These are phyloP conservation scores for Emydomyces testavorans DNA, from an alignment of 2,329 filamentous ascomycete species.

Conservation along the genomic window DNA sequence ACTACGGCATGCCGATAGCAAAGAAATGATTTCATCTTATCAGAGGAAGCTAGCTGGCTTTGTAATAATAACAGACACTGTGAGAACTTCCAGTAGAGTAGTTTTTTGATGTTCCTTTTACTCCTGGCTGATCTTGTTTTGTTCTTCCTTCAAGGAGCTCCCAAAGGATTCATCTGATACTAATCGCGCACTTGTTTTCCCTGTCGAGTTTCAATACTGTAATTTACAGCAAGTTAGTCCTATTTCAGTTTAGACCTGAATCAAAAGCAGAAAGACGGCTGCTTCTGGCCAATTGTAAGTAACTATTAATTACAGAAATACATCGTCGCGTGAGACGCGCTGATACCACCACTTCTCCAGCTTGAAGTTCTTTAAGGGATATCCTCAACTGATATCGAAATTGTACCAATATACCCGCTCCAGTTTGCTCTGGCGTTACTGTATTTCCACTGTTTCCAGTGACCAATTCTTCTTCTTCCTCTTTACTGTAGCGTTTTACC, in stretches of 20 bases:
- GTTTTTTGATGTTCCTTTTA: background rate
- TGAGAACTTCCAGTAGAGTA: background rate
- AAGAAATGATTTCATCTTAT: background rate
- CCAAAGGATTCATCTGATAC: background rate
- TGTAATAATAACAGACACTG: background rate
- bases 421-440: background rate
- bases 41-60: background rate
- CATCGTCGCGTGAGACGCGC: conserved; percentile 9
- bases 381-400: background rate
- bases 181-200: background rate
- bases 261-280: background rate
- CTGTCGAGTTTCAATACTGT: background rate
- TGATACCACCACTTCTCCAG: background rate
- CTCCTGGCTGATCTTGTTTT: too few relatives aligned
- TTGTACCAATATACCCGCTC: conserved; percentile 5
- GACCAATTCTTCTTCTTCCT: background rate
- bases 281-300: background rate
- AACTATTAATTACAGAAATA: background rate
- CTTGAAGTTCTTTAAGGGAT: background rate
- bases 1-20: conserved; percentile 2
- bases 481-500: background rate
- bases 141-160: background rate
- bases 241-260: background rate
- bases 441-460: background rate
- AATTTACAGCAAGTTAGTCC: background rate